These are phyloP conservation scores for Talaromyces sp. DNA, from an alignment of 2,329 filamentous ascomycete genomes.

Conservation along the genomic window DNA sequence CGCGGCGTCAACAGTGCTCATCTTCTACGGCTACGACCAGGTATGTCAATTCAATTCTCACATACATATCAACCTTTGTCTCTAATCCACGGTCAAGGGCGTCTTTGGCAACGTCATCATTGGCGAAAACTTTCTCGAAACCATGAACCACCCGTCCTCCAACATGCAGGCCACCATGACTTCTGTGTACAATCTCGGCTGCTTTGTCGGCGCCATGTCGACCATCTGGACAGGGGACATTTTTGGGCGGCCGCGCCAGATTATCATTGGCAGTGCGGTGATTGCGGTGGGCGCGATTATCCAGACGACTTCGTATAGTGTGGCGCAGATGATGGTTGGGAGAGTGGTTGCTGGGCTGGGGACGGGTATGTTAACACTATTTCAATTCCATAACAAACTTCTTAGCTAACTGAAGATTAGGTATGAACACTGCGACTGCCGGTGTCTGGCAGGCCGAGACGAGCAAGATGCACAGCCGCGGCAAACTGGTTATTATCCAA, in stretches of 20 bases:
- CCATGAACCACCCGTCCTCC: conserved; percentile 6
- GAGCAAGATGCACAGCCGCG: conserved; percentile 31
- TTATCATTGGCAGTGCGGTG: conserved; percentile 7
- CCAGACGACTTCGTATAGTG: conserved; percentile 40
- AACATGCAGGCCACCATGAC: conserved; percentile 10
- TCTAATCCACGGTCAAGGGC: background rate
- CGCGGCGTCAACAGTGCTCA: conserved; percentile 45
- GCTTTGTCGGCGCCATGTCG: conserved; percentile 9
- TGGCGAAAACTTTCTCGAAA: conserved; percentile 8
- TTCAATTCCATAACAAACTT: no score
- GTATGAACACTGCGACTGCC: conserved; percentile 40
- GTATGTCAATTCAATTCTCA: conserved; percentile 13
- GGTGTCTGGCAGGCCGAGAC: conserved; percentile 43
- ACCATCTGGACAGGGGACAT: conserved; percentile 9
- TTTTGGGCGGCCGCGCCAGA: conserved; percentile 7
- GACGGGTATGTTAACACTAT: conserved; percentile 32
- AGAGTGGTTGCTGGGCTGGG: conserved; percentile 46
- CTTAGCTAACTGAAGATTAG: background rate
- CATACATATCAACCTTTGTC: no score
- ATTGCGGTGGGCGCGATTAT: conserved; percentile 41
- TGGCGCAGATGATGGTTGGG: conserved; percentile 42
- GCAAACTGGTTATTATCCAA: conserved; percentile 22
- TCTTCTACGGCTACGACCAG: conserved; percentile 47
- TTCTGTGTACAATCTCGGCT: conserved; percentile 11
- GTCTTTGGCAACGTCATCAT: conserved; percentile 10